Evolutionary conservation across 208 protist species (phyloP).

Genomic region (Phytomonas sp.): DNA sequence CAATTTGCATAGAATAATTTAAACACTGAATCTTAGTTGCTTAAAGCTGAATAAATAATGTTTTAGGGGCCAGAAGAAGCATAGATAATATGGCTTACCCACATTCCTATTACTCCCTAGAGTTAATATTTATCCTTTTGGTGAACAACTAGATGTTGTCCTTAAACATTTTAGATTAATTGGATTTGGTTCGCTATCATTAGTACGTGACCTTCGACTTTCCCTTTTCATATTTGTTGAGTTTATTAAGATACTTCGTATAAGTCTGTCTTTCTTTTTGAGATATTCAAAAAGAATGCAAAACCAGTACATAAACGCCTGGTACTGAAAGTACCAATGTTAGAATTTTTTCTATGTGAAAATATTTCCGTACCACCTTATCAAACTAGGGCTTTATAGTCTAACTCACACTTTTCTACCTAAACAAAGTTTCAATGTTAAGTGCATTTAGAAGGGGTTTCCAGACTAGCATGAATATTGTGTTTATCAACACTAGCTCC

Average conservation of each 20-base stretch:
- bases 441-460: neutral
- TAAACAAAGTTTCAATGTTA: neutral
- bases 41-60: slow-evolving; percentile 1
- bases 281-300: neutral
- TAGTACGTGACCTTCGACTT: neutral
- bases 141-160: neutral
- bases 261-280: neutral
- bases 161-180: neutral
- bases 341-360: neutral
- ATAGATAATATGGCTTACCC: slow-evolving; percentile 13
- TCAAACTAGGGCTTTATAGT: neutral
- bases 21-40: neutral
- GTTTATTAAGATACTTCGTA: neutral
- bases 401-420: neutral
- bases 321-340: neutral
- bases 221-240: neutral
- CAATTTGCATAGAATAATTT: neutral
- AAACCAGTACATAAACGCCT: neutral
- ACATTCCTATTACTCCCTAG: slow-evolving; percentile 5
- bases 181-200: neutral
- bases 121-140: slow-evolving; percentile 5
- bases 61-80: slow-evolving; percentile 1
- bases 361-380: neutral
- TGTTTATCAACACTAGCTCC: neutral
- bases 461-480: neutral